Conservation (phyloP, 257 asterid species). For the Rubia yunnanensis region DNA sequence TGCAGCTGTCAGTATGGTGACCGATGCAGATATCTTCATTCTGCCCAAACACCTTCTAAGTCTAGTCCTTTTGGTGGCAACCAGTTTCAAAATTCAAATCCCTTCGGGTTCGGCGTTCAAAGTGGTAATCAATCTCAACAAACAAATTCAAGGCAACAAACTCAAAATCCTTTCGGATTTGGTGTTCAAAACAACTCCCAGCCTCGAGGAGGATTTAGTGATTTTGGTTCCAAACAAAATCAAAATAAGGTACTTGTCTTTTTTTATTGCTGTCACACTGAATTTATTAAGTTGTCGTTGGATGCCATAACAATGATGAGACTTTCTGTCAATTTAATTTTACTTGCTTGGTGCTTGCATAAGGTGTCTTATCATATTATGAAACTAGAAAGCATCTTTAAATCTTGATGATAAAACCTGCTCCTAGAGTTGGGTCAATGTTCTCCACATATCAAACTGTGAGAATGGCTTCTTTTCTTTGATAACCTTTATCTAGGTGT, state of each 20-base stretch:
- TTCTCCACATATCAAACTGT: not conserved
- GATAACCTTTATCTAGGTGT: not conserved
- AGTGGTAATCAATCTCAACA: conserved; percentile 34
- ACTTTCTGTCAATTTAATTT: not conserved
- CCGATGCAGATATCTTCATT: conserved; percentile 65
- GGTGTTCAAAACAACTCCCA: conserved; percentile 53
- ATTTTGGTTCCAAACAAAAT: conserved; percentile 46
- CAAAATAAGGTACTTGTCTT: conserved; percentile 54
- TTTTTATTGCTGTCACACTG: not conserved
- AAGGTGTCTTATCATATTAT: not conserved
- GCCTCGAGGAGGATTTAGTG: conserved; percentile 35
- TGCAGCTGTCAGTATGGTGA: conserved; percentile 74
- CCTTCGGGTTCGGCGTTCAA: conserved; percentile 72
- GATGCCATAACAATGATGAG: not conserved
- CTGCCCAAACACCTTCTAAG: conserved; percentile 43
- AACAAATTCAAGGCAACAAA: conserved; percentile 41
- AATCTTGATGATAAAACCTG: not conserved
- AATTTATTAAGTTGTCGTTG: conserved; percentile 3
- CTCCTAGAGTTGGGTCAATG: not conserved
- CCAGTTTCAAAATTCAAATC: conserved; percentile 47
- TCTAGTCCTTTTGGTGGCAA: conserved; percentile 55
- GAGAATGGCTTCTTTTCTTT: not conserved
- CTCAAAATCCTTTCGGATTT: conserved; percentile 37
- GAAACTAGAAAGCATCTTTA: not conserved
- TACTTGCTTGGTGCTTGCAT: not conserved